These are phyloP conservation scores for Hericium coralloides DNA, from an alignment of 768 basidiomycete genomes.

Conservation along the genomic window DNA sequence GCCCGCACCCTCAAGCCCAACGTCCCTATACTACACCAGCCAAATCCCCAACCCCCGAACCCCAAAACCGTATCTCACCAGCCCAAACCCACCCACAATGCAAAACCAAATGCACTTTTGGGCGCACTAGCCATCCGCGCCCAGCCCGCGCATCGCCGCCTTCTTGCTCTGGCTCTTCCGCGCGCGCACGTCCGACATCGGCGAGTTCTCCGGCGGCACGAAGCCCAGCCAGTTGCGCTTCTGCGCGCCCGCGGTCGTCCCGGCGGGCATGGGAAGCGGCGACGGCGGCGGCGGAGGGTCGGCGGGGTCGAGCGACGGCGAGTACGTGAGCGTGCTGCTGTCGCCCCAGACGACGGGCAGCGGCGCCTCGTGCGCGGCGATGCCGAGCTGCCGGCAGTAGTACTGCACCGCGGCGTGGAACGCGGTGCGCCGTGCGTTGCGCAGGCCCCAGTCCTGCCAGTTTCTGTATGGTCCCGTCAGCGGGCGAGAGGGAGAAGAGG, in stretches of 20 bases:
- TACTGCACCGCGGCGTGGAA: conserved; percentile 74
- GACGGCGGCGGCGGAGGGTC: neutral
- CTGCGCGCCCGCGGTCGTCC: neutral
- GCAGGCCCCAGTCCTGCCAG: conserved; percentile 55
- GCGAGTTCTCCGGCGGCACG: conserved; percentile 18
- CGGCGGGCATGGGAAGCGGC: neutral
- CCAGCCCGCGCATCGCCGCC: conserved; percentile 2
- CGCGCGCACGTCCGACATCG: conserved; percentile 17
- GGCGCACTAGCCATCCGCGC: neutral
- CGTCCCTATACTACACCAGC: too few species aligned
- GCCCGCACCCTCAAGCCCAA: too few species aligned
- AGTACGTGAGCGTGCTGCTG: conserved; percentile 8
- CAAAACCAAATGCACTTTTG: neutral
- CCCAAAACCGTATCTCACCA: neutral
- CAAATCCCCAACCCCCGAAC: too few species aligned
- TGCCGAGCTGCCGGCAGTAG: conserved; percentile 62
- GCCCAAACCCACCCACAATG: neutral
- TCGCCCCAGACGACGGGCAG: conserved; percentile 46
- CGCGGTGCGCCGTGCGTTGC: conserved; percentile 54
- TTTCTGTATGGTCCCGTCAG: conserved; percentile 24
- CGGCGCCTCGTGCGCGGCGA: conserved; percentile 49
- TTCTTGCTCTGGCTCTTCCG: conserved; percentile 21
- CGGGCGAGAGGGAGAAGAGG: neutral
- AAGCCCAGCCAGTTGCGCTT: conserved; percentile 19
- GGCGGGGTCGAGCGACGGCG: neutral